A percentile compares a stretch with the other conserved stretches of the same genome.
Conservation (phyloP, 140 eudicot genomes). For the Cichorium intybus region DNA sequence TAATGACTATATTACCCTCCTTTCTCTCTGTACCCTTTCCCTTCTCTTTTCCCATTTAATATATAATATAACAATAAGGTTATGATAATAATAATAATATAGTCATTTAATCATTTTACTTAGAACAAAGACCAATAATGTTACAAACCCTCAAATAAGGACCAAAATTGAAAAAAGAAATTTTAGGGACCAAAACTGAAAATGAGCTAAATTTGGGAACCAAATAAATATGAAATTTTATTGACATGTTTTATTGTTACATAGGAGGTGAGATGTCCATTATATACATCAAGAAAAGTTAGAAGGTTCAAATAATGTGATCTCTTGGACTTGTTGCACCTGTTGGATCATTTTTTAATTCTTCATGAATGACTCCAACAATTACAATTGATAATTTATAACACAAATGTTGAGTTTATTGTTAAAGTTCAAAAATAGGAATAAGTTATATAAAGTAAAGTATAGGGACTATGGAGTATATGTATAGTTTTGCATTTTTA, state of each 20-base stretch:
- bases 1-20: too few relatives aligned
- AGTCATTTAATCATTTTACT: too few relatives aligned
- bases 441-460: conserved; percentile 18
- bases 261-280: conserved; percentile 40
- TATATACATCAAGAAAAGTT: conserved; percentile 38
- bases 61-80: too few relatives aligned
- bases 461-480: conserved; percentile 16
- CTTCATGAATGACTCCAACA: background rate
- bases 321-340: conserved; percentile 70
- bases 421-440: conserved; percentile 21
- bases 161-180: too few relatives aligned
- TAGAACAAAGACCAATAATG: too few relatives aligned
- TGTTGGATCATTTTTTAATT: conserved; percentile 49
- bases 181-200: too few relatives aligned
- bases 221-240: background rate
- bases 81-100: too few relatives aligned
- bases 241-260: background rate
- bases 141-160: too few relatives aligned
- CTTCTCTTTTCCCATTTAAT: too few relatives aligned
- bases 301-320: conserved; percentile 57
- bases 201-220: too few relatives aligned
- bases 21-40: too few relatives aligned
- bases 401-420: background rate
- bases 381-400: background rate
- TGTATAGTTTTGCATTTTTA: conserved; percentile 33